Conservation (phyloP, 2,329 filamentous ascomycete genomes). For the Colletotrichum neosansevieriae region DNA sequence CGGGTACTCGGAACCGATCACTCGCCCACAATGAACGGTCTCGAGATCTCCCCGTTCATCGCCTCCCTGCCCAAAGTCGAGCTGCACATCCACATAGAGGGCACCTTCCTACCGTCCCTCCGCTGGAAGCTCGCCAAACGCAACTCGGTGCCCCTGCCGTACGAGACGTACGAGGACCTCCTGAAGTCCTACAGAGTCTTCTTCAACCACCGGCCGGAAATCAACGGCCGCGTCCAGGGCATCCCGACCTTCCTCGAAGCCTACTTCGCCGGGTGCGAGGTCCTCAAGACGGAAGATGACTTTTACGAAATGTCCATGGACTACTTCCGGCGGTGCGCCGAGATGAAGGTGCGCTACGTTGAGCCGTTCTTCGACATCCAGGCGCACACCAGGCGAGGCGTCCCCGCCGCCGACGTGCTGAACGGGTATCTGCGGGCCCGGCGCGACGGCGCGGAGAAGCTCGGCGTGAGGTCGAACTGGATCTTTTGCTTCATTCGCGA, state of each 20-base stretch:
- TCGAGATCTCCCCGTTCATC: conserved; percentile 62
- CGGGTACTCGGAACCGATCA: neutral
- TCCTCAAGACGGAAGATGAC: conserved; percentile 73
- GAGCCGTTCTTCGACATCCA: conserved; percentile 88
- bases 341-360: conserved; percentile 77
- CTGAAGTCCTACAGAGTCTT: conserved; percentile 68
- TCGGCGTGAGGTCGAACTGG: conserved; percentile 51
- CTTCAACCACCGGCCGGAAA: conserved; percentile 53
- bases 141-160: conserved; percentile 74
- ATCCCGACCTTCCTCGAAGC: conserved; percentile 72
- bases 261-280: conserved; percentile 82
- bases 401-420: conserved; percentile 73
- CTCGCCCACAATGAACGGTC: conserved; percentile 45
- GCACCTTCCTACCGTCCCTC: conserved; percentile 76
- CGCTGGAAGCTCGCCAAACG: conserved; percentile 76
- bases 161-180: conserved; percentile 70
- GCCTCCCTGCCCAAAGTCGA: conserved; percentile 80
- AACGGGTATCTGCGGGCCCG: conserved; percentile 61
- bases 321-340: conserved; percentile 75
- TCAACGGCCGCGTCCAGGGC: conserved; percentile 49
- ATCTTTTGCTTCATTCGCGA: conserved; percentile 59
- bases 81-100: conserved; percentile 85
- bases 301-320: conserved; percentile 79
- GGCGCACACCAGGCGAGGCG: conserved; percentile 73
- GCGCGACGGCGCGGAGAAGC: conserved; percentile 44